Evolutionary conservation across 768 basidiomycete genomes (phyloP).

Genomic region (Podaxis sp.): DNA sequence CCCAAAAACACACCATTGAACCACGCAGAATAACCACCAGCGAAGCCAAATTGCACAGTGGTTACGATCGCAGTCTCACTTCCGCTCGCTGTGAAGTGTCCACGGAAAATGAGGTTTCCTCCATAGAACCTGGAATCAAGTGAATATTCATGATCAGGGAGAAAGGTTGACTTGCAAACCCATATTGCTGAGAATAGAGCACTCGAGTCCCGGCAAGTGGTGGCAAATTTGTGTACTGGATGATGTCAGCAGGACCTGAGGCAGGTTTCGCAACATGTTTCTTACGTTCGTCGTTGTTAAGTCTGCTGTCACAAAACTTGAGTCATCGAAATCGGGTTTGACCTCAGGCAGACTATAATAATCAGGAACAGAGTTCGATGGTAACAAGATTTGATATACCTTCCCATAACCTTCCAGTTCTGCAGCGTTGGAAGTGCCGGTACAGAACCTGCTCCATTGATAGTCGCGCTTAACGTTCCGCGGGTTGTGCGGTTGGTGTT

Average conservation of each 20-base stretch:
- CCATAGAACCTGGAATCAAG: slow-evolving; percentile 43
- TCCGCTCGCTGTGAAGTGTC: slow-evolving; percentile 51
- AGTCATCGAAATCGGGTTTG: slow-evolving; percentile 55
- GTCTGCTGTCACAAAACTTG: slow-evolving; percentile 62
- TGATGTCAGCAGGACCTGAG: background rate
- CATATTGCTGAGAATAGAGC: slow-evolving; percentile 54
- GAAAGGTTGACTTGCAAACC: slow-evolving; percentile 27
- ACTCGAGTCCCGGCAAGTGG: slow-evolving; percentile 42
- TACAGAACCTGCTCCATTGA: slow-evolving; percentile 18
- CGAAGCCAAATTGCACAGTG: slow-evolving; percentile 49
- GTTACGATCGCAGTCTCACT: slow-evolving; percentile 44
- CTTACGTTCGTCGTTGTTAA: slow-evolving; percentile 72
- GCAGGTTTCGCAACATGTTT: background rate
- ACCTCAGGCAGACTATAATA: slow-evolving; percentile 75
- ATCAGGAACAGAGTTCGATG: slow-evolving; percentile 10
- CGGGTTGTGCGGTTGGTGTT: slow-evolving; percentile 24
- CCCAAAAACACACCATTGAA: slow-evolving; percentile 50
- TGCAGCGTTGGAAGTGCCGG: slow-evolving; percentile 33
- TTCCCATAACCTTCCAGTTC: slow-evolving; percentile 49
- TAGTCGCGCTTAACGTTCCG: slow-evolving; percentile 30
- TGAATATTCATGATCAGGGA: background rate
- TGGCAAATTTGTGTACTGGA: slow-evolving; percentile 50
- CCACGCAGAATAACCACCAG: slow-evolving; percentile 54
- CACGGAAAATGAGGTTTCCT: slow-evolving; percentile 51
- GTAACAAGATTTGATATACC: slow-evolving; percentile 26